Percentiles rank a stretch among this genome's conserved stretches.
Evolutionary conservation across 192 early-diverging fungal species (phyloP).

Genomic region (Coemansia sp.): DNA sequence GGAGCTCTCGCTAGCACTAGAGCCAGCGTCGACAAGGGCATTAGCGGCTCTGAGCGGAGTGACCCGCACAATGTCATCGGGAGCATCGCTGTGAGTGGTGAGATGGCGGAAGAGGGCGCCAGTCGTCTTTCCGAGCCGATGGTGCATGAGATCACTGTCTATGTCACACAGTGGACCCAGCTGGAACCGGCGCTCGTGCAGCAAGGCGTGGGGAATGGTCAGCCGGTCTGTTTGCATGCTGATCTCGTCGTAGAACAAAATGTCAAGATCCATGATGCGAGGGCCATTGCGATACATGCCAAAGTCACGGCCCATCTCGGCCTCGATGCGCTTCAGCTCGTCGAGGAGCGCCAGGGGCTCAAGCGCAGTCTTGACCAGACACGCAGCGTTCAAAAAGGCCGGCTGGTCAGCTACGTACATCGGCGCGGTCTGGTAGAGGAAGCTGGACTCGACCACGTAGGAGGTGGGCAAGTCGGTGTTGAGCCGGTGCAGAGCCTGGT

Average conservation of each 20-base stretch:
- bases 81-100: constrained; percentile 52
- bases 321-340: constrained; percentile 82
- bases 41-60: constrained; percentile 39
- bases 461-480: constrained; percentile 30
- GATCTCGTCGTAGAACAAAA: constrained; percentile 85
- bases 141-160: constrained; percentile 84
- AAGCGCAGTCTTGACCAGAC: constrained; percentile 78
- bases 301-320: constrained; percentile 73
- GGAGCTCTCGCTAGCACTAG: constrained; percentile 24
- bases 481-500: constrained; percentile 62
- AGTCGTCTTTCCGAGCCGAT: constrained; percentile 75
- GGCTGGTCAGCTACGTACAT: constrained; percentile 97
- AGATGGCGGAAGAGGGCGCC: constrained; percentile 61
- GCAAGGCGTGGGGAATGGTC: constrained; percentile 83
- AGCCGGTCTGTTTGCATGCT: constrained; percentile 65
- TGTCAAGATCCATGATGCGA: constrained; percentile 93
- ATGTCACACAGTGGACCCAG: constrained; percentile 93
- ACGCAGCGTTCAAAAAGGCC: constrained; percentile 85
- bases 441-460: constrained; percentile 82
- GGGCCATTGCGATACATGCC: constrained; percentile 77
- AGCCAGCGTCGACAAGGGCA: constrained; percentile 14
- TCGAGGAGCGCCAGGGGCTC: constrained; percentile 69
- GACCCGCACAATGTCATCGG: constrained; percentile 52
- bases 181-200: constrained; percentile 94
- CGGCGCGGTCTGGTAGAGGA: constrained; percentile 92